Evolutionary conservation across 805 yeast species (phyloP), one percentile per base, ranked within the genome.

Genomic region (Candida ponderosae): DNA sequence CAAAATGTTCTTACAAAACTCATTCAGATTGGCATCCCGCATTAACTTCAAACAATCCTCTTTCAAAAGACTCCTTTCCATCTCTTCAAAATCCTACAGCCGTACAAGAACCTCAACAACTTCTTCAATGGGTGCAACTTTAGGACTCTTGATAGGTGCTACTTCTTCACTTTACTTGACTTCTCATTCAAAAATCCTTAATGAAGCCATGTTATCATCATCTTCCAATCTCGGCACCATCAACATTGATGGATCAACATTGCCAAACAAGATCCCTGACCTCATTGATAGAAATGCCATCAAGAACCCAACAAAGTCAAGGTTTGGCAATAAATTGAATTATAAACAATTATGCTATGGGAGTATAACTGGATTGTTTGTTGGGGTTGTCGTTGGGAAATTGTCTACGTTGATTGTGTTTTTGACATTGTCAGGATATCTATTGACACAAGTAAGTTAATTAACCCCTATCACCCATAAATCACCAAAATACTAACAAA

Each of bases 281-380:
- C n/a, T 42, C 13, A 24, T 34, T 18, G 41, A 44, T 17, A 18
- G 34, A 4, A 24, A 30, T 10, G 34, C 35, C 3, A 23, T 40
- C 2, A 39, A 36, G 4, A 33, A 32, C 24, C 45, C 49, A 42
- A 24, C 39, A 19, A 29, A 33, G 5, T 46, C 55, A 2, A 49
- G 56, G 41, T 47, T 73, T 37, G 64, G 63, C n/a, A 72, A 72
- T 0, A 63, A 61, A 38, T 57, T 77, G 43, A 69, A 71, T 48
- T 79, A 79, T 49, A 68, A 66, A 41, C 80, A 79, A 46, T 59
- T 79, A 43, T 68, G 81, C 16, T 58, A 76, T 45, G 86, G 86
- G 0, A 73, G 81, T 0, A 57, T 78, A 45, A 62, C 74, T 13
- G 85, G 86, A 0, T 52, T 78, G 31, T 63, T 72, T 34, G 48